Conservation (phyloP, 352 stramenopile species). For the Aphanomyces invadans region DNA sequence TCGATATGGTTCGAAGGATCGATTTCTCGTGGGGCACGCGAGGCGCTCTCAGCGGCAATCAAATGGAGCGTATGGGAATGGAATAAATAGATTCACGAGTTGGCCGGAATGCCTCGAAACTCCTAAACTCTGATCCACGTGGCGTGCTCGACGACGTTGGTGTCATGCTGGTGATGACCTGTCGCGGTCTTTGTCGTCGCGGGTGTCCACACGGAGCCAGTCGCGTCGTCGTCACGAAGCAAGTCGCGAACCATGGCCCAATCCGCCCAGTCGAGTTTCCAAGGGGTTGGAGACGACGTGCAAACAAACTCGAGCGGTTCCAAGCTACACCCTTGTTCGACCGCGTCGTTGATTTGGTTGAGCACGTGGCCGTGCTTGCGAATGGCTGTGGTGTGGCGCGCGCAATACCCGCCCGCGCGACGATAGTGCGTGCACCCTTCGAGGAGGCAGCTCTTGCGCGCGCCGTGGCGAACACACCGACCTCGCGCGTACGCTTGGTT, state of each 20-base stretch:
- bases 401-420: conserved; percentile 57
- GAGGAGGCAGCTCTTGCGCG: conserved; percentile 53
- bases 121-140: too few relatives aligned
- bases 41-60: too few relatives aligned
- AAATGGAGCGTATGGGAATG: too few relatives aligned
- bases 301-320: background rate
- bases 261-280: background rate
- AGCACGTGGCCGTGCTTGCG: background rate
- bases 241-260: background rate
- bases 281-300: background rate
- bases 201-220: background rate
- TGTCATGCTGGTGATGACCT: too few relatives aligned
- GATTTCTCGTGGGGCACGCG: too few relatives aligned
- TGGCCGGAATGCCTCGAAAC: too few relatives aligned
- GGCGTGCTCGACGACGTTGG: too few relatives aligned
- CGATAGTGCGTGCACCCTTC: conserved; percentile 68
- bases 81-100: too few relatives aligned
- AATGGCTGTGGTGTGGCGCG: conserved; percentile 36
- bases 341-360: background rate
- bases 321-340: background rate
- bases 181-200: background rate
- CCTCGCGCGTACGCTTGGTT: conserved; percentile 68
- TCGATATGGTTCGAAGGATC: too few relatives aligned
- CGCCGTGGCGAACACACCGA: conserved; percentile 68
- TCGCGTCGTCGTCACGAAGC: background rate